These are phyloP conservation scores for Gentiana straminea DNA, from an alignment of 257 asterid species.

Conservation along the genomic window DNA sequence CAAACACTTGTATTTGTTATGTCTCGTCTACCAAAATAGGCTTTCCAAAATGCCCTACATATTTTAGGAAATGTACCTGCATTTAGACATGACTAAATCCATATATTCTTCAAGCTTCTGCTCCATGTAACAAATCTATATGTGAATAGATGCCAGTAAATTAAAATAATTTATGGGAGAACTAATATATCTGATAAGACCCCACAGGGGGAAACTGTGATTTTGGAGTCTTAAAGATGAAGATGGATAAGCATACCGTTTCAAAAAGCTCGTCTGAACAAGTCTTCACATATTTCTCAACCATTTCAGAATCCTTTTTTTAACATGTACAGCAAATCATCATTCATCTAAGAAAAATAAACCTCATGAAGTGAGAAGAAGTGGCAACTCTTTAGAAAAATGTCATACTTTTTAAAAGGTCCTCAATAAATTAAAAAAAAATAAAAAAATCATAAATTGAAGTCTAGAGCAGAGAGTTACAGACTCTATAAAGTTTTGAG, in stretches of 20 bases:
- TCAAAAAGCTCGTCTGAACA: constrained; percentile 32
- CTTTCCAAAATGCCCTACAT: too few species aligned
- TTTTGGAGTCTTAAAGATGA: not conserved
- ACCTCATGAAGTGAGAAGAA: not conserved
- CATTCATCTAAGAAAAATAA: constrained; percentile 31
- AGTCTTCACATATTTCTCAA: constrained; percentile 37
- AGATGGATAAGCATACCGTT: constrained; percentile 23
- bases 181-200: not conserved
- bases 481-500: too few species aligned
- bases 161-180: not conserved
- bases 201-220: not conserved
- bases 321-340: constrained; percentile 42
- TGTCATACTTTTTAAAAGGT: too few species aligned
- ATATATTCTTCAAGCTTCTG: constrained; percentile 59
- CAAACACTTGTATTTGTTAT: too few species aligned
- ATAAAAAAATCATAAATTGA: too few species aligned
- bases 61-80: constrained; percentile 41
- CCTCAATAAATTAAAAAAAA: too few species aligned
- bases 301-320: constrained; percentile 40
- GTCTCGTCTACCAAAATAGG: too few species aligned
- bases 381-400: too few species aligned
- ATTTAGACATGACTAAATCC: constrained; percentile 36
- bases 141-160: not conserved
- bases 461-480: too few species aligned
- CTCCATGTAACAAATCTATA: constrained; percentile 69